A percentile compares a stretch with the other conserved stretches of the same genome.
phyloP scores from a whole-genome alignment of 495 filamentous ascomycete genomes.

The Rhizodiscina lignyota region DNA sequence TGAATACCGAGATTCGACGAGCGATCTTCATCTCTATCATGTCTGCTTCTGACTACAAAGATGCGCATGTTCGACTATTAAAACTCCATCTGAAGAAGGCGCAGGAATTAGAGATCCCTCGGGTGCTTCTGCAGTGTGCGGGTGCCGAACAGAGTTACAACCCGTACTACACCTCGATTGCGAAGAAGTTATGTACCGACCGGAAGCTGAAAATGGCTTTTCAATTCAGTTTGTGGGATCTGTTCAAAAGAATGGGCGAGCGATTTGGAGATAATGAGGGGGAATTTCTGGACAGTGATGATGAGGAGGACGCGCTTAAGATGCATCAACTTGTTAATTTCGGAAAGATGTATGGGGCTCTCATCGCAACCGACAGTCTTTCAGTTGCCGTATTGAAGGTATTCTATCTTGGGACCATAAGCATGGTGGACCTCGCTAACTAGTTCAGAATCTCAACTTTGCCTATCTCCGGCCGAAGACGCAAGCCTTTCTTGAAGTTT shows the following conservation, averaged over 20 bases:
- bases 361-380: slow-evolving; percentile 52
- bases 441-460: slow-evolving; percentile 46
- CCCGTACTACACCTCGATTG: slow-evolving; percentile 81
- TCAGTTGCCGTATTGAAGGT: slow-evolving; percentile 48
- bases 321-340: slow-evolving; percentile 62
- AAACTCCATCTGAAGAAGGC: slow-evolving; percentile 74
- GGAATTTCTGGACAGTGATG: too few species aligned
- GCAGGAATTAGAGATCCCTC: slow-evolving; percentile 74
- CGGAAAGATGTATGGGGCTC: slow-evolving; percentile 65
- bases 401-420: not conserved
- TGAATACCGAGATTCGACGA: slow-evolving; percentile 88
- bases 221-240: slow-evolving; percentile 68
- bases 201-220: slow-evolving; percentile 65
- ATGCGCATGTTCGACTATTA: slow-evolving; percentile 59
- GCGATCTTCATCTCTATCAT: slow-evolving; percentile 85
- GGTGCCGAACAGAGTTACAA: slow-evolving; percentile 75
- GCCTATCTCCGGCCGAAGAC: slow-evolving; percentile 61
- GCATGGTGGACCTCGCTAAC: not conserved
- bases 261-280: slow-evolving; percentile 39
- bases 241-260: slow-evolving; percentile 78
- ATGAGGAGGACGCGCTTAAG: slow-evolving; percentile 13
- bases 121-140: slow-evolving; percentile 74
- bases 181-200: slow-evolving; percentile 53
- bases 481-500: slow-evolving; percentile 57
- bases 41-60: slow-evolving; percentile 71